Conservation (phyloP, 1,139 yeast species). For the Pneumocystis wakefieldiae region DNA sequence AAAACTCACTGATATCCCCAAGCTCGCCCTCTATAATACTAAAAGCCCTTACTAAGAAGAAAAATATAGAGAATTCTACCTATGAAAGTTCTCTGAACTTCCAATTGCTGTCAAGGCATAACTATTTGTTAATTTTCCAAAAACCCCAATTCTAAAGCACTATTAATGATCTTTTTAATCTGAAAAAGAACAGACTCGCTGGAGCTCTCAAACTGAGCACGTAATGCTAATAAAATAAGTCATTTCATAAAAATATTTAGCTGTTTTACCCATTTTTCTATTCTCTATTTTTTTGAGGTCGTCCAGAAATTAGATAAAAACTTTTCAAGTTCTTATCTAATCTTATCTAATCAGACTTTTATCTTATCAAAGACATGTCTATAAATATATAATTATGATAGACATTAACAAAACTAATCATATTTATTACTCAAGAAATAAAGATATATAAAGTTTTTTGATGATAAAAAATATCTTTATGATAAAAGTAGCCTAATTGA, state of each 20-base stretch:
- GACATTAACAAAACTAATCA: too few relatives aligned
- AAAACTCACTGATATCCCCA: neutral
- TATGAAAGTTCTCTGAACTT: constrained; percentile 92
- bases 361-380: too few relatives aligned
- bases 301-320: too few relatives aligned
- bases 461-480: too few relatives aligned
- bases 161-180: neutral
- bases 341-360: too few relatives aligned
- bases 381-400: too few relatives aligned
- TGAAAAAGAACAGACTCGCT: constrained; percentile 40
- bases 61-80: constrained; percentile 10
- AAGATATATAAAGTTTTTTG: too few relatives aligned
- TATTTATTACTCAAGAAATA: too few relatives aligned
- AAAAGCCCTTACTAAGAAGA: neutral
- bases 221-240: constrained; percentile 32
- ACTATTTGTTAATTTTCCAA: constrained; percentile 88
- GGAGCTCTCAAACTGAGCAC: constrained; percentile 81
- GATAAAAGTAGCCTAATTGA: neutral
- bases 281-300: neutral
- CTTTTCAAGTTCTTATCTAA: too few relatives aligned
- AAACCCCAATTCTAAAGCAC: constrained; percentile 59
- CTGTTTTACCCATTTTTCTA: neutral
- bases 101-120: constrained; percentile 95
- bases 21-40: constrained; percentile 1
- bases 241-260: neutral